These are phyloP conservation scores for Williopsis jadinii DNA, from an alignment of 1,139 yeast genomes.

Conservation along the genomic window DNA sequence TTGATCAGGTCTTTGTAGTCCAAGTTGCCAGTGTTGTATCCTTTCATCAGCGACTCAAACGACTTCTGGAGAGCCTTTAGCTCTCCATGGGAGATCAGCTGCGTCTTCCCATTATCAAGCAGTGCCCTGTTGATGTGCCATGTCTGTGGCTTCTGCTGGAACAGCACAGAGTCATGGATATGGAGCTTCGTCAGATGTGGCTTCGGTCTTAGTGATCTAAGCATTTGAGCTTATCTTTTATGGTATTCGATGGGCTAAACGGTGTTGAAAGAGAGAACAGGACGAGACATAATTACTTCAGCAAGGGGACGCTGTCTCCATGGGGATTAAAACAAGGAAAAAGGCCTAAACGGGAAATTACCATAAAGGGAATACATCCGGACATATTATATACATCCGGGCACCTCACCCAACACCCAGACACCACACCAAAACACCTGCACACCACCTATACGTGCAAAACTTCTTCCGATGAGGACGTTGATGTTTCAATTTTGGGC, in stretches of 20 bases:
- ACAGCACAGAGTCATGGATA: slow-evolving; percentile 15
- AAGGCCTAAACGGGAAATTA: background rate
- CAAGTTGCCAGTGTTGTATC: slow-evolving; percentile 1
- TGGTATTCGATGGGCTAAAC: background rate
- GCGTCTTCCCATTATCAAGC: slow-evolving; percentile 5
- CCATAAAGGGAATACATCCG: background rate
- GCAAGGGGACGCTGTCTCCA: background rate
- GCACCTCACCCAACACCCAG: too few species aligned
- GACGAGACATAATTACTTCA: background rate
- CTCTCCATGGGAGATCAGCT: slow-evolving; percentile 7
- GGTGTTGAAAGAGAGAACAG: background rate
- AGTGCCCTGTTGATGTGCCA: slow-evolving; percentile 13
- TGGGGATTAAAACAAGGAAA: background rate
- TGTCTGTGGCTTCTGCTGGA: slow-evolving; percentile 13
- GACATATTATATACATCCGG: too few species aligned
- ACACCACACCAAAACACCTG: background rate
- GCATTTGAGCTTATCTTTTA: background rate
- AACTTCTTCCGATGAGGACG: too few species aligned
- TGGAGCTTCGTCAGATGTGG: slow-evolving; percentile 11
- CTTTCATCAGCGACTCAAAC: slow-evolving; percentile 6
- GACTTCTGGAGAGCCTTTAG: slow-evolving; percentile 10
- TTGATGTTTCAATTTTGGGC: too few species aligned
- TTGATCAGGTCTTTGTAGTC: slow-evolving; percentile 5
- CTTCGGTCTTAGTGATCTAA: slow-evolving; percentile 1
- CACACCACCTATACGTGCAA: too few species aligned